phyloP scores from a whole-genome alignment of 768 basidiomycete genomes.

The Psilocybe cyanescens region DNA sequence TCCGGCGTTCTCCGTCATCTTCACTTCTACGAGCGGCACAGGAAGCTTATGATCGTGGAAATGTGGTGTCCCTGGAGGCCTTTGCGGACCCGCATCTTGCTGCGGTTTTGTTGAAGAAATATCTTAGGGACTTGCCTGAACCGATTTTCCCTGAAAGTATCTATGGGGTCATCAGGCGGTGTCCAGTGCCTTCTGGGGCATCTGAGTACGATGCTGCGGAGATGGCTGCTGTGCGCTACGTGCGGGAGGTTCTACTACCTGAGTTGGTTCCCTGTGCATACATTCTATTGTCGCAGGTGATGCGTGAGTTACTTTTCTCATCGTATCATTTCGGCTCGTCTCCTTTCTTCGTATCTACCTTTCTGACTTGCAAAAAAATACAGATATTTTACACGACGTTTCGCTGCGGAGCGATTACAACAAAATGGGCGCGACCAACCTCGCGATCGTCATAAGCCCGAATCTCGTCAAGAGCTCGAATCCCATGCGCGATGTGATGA shows the following conservation, averaged over 20 bases:
- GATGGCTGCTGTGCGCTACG: constrained; percentile 61
- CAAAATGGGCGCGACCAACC: constrained; percentile 84
- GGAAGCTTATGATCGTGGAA: constrained; percentile 83
- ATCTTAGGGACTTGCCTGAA: constrained; percentile 77
- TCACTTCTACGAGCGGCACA: constrained; percentile 72
- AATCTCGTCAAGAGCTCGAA: constrained; percentile 77
- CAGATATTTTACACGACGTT: constrained; percentile 82
- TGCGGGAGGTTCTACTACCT: constrained; percentile 70
- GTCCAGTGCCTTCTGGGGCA: constrained; percentile 59
- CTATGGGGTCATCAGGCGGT: constrained; percentile 68
- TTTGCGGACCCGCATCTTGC: constrained; percentile 82
- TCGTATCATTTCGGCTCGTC: too few relatives aligned
- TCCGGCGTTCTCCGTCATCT: constrained; percentile 80
- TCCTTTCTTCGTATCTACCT: not conserved
- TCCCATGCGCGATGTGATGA: constrained; percentile 71
- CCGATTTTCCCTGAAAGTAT: constrained; percentile 76
- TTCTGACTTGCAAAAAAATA: constrained; percentile 7
- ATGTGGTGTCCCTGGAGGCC: constrained; percentile 72
- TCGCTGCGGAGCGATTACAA: constrained; percentile 69
- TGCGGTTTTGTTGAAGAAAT: constrained; percentile 87
- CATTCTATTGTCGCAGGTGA: constrained; percentile 71
- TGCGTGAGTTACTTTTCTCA: constrained; percentile 46
- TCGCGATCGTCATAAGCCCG: constrained; percentile 78
- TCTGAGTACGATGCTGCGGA: constrained; percentile 39
- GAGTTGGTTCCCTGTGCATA: constrained; percentile 72